phyloP scores from a whole-genome alignment of 2,329 filamentous ascomycete genomes.

The Penicillium sp. region DNA sequence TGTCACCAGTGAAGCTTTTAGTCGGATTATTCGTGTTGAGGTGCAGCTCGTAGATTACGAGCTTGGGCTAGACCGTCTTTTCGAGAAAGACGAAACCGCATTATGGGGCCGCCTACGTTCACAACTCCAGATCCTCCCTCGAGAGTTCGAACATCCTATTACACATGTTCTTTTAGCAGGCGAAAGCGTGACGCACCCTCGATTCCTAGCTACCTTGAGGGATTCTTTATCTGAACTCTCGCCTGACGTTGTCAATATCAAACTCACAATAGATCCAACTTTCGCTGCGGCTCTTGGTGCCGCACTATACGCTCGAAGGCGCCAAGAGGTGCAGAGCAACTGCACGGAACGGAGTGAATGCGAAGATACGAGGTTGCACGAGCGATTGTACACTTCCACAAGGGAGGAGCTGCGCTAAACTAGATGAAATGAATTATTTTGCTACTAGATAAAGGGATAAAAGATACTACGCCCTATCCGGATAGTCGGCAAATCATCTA shows the following conservation, averaged over 20 bases:
- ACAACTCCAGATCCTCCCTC: slow-evolving; percentile 8
- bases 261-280: neutral
- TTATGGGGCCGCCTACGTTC: slow-evolving; percentile 7
- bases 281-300: neutral
- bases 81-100: slow-evolving; percentile 3
- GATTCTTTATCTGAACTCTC: neutral
- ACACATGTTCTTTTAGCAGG: slow-evolving; percentile 13
- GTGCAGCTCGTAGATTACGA: slow-evolving; percentile 9
- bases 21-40: neutral
- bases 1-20: neutral
- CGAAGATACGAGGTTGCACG: neutral
- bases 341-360: neutral
- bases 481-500: too few species aligned
- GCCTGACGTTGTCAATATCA: neutral
- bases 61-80: slow-evolving; percentile 11
- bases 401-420: neutral
- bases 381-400: neutral
- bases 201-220: neutral
- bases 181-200: slow-evolving; percentile 4
- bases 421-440: neutral
- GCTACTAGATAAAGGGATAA: neutral
- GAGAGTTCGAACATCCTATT: neutral
- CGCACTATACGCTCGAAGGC: neutral
- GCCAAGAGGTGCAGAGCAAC: neutral
- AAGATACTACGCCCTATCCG: too few species aligned